Evolutionary conservation across 805 yeast species (phyloP), one percentile per base, ranked within the genome.

Genomic region (Kluyveromyces aestuarii): DNA sequence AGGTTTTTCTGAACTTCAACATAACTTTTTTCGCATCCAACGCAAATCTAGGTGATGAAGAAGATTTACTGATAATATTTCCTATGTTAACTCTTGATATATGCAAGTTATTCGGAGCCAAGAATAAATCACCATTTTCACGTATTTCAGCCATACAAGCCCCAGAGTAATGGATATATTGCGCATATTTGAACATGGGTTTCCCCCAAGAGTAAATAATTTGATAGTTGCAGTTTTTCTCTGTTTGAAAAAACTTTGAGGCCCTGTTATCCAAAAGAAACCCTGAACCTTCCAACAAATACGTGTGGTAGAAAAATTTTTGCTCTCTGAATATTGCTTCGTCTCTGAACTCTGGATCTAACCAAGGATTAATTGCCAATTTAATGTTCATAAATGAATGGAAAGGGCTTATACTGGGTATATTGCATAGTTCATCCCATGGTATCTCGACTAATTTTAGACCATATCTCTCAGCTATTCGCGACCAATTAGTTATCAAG

Each of bases 171-270:
- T 93, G 99, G 45, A 93, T 83, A 61, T 85, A 95, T 65, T 93
- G 99, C 1, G 87, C 88, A 64, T 79, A 85, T 58, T 82, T 79
- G 70, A 86, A 89, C 35, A 71, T 72, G 1, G 96, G 95, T 49
- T 74, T 77, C 2, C 98, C 98, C 98, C 98, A 91, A 17, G 96
- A 85, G 64, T 89, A 91, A 16, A 72, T 62, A 18, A 90, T 82
- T 41, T 87, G 89, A 56, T 86, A 78, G 39, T 17, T 43, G 30
- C 17, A 33, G 5, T 21, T 36, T 19, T 43, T 43, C 21, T 70
- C 71, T 6, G 57, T 69, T 44, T 73, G 72, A 63, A 86, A 75
- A 55, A 81, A 81, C 17, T 74, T 66, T 0, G 93, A 79, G 1
- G 95, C 83, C 48, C 95, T 71, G 58, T 84, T 84, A 60, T 93